phyloP scores from a whole-genome alignment of 108 stramenopile genomes.

The Schizochytrium sp. region DNA sequence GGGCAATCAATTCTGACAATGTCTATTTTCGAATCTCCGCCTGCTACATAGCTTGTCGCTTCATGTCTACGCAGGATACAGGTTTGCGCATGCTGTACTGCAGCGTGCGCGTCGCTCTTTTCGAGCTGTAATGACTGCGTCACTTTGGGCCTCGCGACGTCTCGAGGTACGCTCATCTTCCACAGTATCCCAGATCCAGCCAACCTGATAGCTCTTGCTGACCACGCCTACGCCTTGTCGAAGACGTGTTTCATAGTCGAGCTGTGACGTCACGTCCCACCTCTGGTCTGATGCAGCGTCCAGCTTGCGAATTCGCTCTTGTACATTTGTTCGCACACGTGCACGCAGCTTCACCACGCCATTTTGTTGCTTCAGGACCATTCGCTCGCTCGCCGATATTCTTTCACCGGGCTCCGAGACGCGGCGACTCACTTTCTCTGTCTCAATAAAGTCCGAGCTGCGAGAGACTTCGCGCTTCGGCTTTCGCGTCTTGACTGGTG shows the following conservation, averaged over 20 bases:
- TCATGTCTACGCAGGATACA: neutral
- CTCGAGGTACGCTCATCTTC: neutral
- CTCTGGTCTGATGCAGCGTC: neutral
- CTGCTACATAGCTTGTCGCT: no score
- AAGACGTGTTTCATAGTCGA: neutral
- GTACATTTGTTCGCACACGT: neutral
- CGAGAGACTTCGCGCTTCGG: neutral
- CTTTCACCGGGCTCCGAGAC: neutral
- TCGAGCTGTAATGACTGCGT: neutral
- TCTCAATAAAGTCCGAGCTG: neutral
- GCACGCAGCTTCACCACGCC: neutral
- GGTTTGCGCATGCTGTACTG: slow-evolving; percentile 6
- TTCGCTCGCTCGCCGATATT: neutral
- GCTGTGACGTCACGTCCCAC: neutral
- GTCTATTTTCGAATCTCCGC: no score
- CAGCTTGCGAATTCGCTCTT: neutral
- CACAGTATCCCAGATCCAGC: neutral
- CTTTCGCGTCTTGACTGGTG: no score
- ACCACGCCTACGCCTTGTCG: neutral
- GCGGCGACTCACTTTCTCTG: neutral
- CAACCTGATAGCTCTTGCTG: neutral
- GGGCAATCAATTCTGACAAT: no score
- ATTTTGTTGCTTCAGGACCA: neutral
- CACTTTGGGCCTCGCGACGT: neutral
- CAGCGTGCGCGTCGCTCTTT: neutral